These are phyloP conservation scores for Termitomyces sp. DNA, from an alignment of 768 basidiomycete species.

Conservation along the genomic window DNA sequence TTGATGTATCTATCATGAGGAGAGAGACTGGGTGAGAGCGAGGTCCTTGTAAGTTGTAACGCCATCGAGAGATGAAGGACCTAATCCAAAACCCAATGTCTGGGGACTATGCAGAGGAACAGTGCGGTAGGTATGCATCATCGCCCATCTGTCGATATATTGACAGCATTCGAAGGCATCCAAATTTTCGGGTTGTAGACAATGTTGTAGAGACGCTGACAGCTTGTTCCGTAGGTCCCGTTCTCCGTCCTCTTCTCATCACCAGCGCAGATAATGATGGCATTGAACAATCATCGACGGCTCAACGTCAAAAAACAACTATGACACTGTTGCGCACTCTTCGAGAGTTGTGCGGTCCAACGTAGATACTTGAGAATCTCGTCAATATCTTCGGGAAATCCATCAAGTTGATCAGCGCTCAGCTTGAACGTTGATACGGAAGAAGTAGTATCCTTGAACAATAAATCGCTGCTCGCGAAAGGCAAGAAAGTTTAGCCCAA, in stretches of 20 bases:
- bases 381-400: too few species aligned
- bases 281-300: neutral
- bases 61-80: neutral
- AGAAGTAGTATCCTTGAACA: too few species aligned
- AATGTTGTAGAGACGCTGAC: neutral
- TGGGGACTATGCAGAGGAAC: neutral
- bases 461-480: too few species aligned
- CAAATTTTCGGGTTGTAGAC: neutral
- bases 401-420: too few species aligned
- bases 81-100: neutral
- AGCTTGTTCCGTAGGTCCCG: neutral
- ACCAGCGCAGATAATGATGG: neutral
- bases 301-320: too few species aligned
- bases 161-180: neutral
- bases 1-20: neutral
- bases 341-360: too few species aligned
- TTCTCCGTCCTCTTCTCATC: neutral
- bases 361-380: too few species aligned
- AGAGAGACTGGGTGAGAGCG: neutral
- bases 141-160: neutral
- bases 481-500: too few species aligned
- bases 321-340: too few species aligned
- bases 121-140: too few species aligned
- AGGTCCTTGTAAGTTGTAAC: neutral
- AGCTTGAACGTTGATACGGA: too few species aligned